Evolutionary conservation across 2,329 filamentous ascomycete species (phyloP).

Genomic region (Alternaria sp.): DNA sequence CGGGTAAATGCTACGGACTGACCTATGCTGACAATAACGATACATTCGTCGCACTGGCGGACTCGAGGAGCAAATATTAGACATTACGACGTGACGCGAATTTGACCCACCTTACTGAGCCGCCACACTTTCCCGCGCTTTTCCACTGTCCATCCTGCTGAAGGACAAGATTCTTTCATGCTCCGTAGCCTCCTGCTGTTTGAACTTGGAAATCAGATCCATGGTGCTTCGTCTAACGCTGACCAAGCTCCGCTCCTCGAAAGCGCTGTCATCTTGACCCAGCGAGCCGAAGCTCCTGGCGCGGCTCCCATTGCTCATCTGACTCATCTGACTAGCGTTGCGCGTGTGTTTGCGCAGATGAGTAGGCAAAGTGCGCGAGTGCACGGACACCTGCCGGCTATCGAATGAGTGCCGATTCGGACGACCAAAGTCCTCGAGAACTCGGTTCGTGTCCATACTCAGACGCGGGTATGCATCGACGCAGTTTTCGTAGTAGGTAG

Average conservation of each 20-base stretch:
- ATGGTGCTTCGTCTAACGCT: conserved; percentile 50
- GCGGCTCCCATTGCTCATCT: conserved; percentile 23
- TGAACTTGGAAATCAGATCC: conserved; percentile 48
- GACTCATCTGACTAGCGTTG: conserved; percentile 30
- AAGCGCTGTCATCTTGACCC: conserved; percentile 19
- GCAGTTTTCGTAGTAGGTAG: conserved; percentile 45
- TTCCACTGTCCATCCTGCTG: conserved; percentile 18
- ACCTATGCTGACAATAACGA: neutral
- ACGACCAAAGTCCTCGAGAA: conserved; percentile 21
- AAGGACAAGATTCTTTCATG: conserved; percentile 36
- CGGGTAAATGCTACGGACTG: neutral
- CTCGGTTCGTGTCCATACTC: conserved; percentile 25
- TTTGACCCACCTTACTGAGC: neutral
- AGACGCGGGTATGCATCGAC: conserved; percentile 33
- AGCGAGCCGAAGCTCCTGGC: conserved; percentile 23
- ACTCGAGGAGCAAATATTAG: neutral
- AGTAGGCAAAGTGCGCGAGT: conserved; percentile 20
- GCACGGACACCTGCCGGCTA: conserved; percentile 18
- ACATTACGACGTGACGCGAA: neutral
- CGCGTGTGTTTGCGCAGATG: conserved; percentile 23
- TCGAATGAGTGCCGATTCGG: conserved; percentile 26
- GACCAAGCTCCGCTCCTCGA: conserved; percentile 36
- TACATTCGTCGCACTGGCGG: neutral
- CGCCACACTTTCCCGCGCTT: neutral
- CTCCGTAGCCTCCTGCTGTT: conserved; percentile 47